These are phyloP conservation scores for Escallonia herrerae DNA, from an alignment of 129 eudicot genomes.

Conservation along the genomic window DNA sequence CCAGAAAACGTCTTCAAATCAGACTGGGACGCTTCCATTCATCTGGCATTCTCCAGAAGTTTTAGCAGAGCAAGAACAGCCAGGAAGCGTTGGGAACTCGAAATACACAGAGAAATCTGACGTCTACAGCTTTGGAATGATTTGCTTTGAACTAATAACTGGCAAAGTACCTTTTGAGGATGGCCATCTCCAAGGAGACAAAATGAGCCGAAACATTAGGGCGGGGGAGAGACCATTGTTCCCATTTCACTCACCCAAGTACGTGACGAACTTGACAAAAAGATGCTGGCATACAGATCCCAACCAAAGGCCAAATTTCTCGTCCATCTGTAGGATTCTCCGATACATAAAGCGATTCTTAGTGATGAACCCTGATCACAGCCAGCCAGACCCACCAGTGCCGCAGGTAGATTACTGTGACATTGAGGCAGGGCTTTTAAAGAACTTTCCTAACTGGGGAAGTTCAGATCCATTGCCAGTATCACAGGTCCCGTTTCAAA, in stretches of 20 bases:
- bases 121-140: constrained; percentile 62
- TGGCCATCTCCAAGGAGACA: constrained; percentile 62
- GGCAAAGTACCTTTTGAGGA: constrained; percentile 71
- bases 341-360: constrained; percentile 45
- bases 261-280: constrained; percentile 38
- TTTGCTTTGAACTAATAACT: constrained; percentile 51
- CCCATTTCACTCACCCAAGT: constrained; percentile 47
- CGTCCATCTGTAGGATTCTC: constrained; percentile 50
- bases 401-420: constrained; percentile 43
- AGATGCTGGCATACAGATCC: constrained; percentile 62
- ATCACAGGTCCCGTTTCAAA: constrained; percentile 48
- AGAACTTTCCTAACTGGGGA: constrained; percentile 31
- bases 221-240: constrained; percentile 63
- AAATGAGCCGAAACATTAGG: constrained; percentile 50
- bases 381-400: constrained; percentile 46
- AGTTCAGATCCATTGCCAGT: constrained; percentile 13
- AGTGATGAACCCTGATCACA: constrained; percentile 44
- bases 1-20: constrained; percentile 9
- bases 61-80: constrained; percentile 35
- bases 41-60: constrained; percentile 64
- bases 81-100: constrained; percentile 2
- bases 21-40: constrained; percentile 24
- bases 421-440: constrained; percentile 29
- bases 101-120: constrained; percentile 47
- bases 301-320: constrained; percentile 51